Base-by-base conservation (phyloP, 176 grass and related monocot species). In the Hsuehochloa calcarea region DNA sequence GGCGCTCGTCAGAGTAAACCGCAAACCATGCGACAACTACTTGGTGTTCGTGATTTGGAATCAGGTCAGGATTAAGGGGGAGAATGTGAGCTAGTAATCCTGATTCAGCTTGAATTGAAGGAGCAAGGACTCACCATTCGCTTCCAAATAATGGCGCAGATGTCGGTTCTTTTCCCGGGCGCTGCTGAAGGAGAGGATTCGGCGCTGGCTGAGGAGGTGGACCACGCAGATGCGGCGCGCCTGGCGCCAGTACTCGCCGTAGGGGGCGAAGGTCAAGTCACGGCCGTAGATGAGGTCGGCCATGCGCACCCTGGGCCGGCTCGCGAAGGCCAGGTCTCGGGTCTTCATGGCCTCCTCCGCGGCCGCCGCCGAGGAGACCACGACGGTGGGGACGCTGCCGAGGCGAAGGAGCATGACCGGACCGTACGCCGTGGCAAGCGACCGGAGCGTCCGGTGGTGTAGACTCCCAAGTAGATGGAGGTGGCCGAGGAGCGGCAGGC, bases 161-260 rank as follows among this genome's bases (percentile, higher is more conserved):
- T n/a, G n/a, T n/a, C n/a, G n/a, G n/a, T n/a, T n/a, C 77, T 95
- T 88, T 73, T 46, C 88, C 37, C 86, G 63, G 10, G 22, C 74
- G 25, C 4, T 71, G 22, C 80, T 65, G 68, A 90, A 89, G 1
- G 85, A 85, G 3, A 3, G 8, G 16, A 91, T 85, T 23, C 85
- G 80, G 8, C 65, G 77, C 3, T 47, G 19, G 61, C 45, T 85
- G 62, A 96, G 73, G 41, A 96, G 66, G 84, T 96, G 88, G 12
- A 64, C 1, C 5, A 65, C 85, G 85, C 89, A 86, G 17, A 93
- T 54, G 81, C 84, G 90, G 16, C 91, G 84, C 12, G 86, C 37
- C 37, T 88, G 81, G 41, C 89, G 86, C 91, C 91, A 96, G 63
- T 87, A 82, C 6, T 92, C 84, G 22, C 91, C 89, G 79, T 91